Evolutionary conservation across 495 filamentous ascomycete species (phyloP), one percentile per base, ranked within the genome.

Genomic region (Aspergillus funiculosus): DNA sequence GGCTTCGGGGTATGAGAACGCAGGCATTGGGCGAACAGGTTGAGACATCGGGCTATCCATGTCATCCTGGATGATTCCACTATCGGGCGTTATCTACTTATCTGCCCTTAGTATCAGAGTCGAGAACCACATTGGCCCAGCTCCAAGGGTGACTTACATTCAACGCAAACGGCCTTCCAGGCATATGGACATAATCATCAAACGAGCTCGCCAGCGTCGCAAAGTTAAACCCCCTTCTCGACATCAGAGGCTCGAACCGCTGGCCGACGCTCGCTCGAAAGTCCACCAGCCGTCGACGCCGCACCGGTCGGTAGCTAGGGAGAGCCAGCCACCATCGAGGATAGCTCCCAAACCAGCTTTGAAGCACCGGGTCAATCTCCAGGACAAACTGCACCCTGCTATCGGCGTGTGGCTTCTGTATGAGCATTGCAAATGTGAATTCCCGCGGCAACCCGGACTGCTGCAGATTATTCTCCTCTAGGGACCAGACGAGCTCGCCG

Each of bases 401-500:
- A n/a, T 64, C 50, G 5, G 59, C 55, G 2, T 48, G 36, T 0
- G 64, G 68, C 22, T 73, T 71, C 27, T 68, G 60, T n/a, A 74
- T 52, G 26, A 78, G 50, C 66, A 78, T 67, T 5, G 73, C 69
- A 52, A 78, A 76, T 13, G 73, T 75, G 43, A 78, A 76, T 37
- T 78, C 75, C 8, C 73, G 62, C n/a, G 75, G 75, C 1, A 78
- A 58, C 6, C 75, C 75, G 5, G 72, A 72, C 6, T 61, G 60
- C 48, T 78, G 73, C 9, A 76, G 55, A 22, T 46, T 59, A 39
- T 78, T 78, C 35, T 78, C 75, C 30, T 74, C 68, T 1, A 78
- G 58, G 0, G 73, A 72, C 75, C 73, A 78, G 9, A 76, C 64
- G 5, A 75, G 57, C 48, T 71, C 65, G 1, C 64, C 71, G 20